Base-by-base conservation (phyloP, 108 stramenopile genomes). In the Skeletonema grethae region DNA sequence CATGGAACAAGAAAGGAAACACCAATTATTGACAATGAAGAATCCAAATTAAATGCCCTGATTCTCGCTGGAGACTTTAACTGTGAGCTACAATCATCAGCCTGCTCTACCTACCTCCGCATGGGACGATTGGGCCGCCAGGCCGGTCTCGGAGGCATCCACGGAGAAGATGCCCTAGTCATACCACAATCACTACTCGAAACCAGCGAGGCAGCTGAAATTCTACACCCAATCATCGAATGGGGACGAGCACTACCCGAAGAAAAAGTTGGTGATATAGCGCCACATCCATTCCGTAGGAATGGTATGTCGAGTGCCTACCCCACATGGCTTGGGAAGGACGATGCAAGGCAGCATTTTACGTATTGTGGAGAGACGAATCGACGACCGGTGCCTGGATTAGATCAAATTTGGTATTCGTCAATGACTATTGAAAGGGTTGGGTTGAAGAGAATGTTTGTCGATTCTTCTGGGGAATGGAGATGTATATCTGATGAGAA, bases 361-460 rank as follows among this genome's bases (percentile, higher is more conserved):
- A 84, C 84, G 2, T 84, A 67, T 32, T 73, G 80, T 57, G 67
- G 65, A 18, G 58, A 69, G 12, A 65, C 63, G 32, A 67, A 53
- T 35, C 61, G 63, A 39, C 53, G 71, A 9, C 84, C 84, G 0
- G 84, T 82, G 5, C 79, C 80, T 11, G 84, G 84, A 1, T 67
- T 84, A 10, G 84, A 84, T 84, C 84, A 84, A 61, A 81, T 84
- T 61, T 84, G 84, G 84, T 80, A 60, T 73, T 82, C 84, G 4
- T 62, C 73, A 13, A 69, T 73, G 64, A 80, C 80, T 1, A 48
- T 84, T 43, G 60, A 59, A 35, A 43, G 75, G 30, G 29, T 77
- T 15, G 80, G 69, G 3, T 30, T 84, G 30, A 65, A 61, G 5
- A 73, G 76, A 73, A 76, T 76, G 60, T 63, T 84, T 53, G 65